Evolutionary conservation across 2,329 filamentous ascomycete genomes (phyloP).

Genomic region (Penicillium sp.): DNA sequence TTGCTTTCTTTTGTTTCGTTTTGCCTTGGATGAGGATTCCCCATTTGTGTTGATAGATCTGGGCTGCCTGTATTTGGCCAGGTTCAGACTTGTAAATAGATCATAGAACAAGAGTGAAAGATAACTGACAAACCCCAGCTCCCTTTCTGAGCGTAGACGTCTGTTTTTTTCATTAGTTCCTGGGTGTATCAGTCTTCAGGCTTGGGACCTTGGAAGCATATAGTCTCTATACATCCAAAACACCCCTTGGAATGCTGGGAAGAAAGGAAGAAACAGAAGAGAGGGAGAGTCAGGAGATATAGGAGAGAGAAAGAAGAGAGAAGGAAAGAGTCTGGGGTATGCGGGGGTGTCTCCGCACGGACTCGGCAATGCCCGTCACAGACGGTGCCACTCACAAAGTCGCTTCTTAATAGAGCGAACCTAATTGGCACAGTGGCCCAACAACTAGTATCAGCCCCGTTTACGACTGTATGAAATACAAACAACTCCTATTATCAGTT

Average conservation of each 20-base stretch:
- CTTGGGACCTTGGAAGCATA: background rate
- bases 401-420: slow-evolving; percentile 10
- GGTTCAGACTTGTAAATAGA: slow-evolving; percentile 21
- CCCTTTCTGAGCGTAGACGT: background rate
- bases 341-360: slow-evolving; percentile 9
- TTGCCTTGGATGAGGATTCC: slow-evolving; percentile 14
- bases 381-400: background rate
- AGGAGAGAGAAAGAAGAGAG: background rate
- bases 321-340: slow-evolving; percentile 16
- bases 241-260: background rate
- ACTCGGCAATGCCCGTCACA: slow-evolving; percentile 2
- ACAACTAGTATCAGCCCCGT: slow-evolving; percentile 7
- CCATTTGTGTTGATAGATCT: slow-evolving; percentile 17
- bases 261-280: slow-evolving; percentile 1
- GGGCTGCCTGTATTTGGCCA: background rate
- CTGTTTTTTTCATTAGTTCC: background rate
- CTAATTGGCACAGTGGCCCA: slow-evolving; percentile 9
- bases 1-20: slow-evolving; percentile 6
- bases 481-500: background rate
- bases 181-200: background rate
- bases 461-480: background rate
- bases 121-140: background rate
- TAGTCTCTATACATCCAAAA: background rate
- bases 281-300: background rate
- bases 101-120: slow-evolving; percentile 17